Percentiles rank a stretch among this genome's conserved stretches.
phyloP scores from a whole-genome alignment of 306 rosid species.

The Leucaena leucocephala region DNA sequence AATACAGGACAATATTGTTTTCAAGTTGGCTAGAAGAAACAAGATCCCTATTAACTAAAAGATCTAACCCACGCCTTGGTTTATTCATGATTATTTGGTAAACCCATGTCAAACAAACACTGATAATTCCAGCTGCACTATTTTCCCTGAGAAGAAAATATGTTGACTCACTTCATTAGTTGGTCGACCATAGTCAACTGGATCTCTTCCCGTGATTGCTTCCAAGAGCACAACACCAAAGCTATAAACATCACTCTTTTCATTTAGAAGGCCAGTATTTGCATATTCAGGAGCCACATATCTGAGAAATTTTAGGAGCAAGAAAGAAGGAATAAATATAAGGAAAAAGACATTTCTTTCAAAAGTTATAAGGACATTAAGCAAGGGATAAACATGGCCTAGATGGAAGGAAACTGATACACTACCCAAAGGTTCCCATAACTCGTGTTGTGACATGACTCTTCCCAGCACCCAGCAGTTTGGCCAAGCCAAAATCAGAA shows the following conservation, averaged over 20 bases:
- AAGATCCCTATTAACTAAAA: neutral
- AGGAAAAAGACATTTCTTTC: too few species aligned
- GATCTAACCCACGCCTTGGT: constrained; percentile 30
- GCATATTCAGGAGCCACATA: constrained; percentile 97
- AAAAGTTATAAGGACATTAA: too few species aligned
- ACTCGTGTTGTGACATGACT: constrained; percentile 95
- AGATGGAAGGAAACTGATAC: constrained; percentile 21
- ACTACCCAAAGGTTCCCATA: constrained; percentile 98
- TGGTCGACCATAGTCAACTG: constrained; percentile 90
- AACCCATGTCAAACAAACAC: constrained; percentile 11
- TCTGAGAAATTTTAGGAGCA: constrained; percentile 41
- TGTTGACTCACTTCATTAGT: constrained; percentile 62
- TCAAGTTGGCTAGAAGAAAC: constrained; percentile 1
- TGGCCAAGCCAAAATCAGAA: constrained; percentile 94
- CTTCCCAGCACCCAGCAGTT: constrained; percentile 86
- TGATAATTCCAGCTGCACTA: constrained; percentile 27
- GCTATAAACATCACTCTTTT: constrained; percentile 93
- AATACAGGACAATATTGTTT: constrained; percentile 27
- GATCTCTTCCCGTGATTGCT: constrained; percentile 90
- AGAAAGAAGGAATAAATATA: constrained; percentile 1
- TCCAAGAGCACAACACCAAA: constrained; percentile 87
- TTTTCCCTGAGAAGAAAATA: constrained; percentile 14
- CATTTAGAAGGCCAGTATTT: constrained; percentile 87
- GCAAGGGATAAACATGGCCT: constrained; percentile 18
- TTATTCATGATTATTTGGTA: constrained; percentile 15